These are phyloP conservation scores for Rutidosis leptorrhynchoides DNA, from an alignment of 129 eudicot species.

Conservation along the genomic window DNA sequence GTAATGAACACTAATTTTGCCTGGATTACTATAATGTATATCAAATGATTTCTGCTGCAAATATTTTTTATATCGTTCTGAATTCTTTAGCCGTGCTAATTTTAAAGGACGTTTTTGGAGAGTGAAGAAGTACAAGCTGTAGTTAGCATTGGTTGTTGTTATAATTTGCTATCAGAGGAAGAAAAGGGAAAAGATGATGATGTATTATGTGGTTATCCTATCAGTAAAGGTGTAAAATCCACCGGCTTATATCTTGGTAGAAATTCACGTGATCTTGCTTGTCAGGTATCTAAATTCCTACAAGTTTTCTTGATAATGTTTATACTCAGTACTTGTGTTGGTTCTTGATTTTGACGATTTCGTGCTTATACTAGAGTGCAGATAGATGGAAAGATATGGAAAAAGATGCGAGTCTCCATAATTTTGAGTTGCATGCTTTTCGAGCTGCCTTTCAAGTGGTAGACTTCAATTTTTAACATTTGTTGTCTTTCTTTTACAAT, in stretches of 20 bases:
- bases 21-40: neutral
- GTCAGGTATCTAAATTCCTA: slow-evolving; percentile 56
- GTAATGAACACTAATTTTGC: slow-evolving; percentile 28
- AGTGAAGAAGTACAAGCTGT: slow-evolving; percentile 67
- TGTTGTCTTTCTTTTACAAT: neutral
- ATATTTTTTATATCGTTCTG: neutral
- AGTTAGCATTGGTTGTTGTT: slow-evolving; percentile 88
- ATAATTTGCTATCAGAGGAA: slow-evolving; percentile 83
- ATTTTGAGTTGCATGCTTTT: slow-evolving; percentile 92
- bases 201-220: slow-evolving; percentile 55
- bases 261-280: slow-evolving; percentile 89
- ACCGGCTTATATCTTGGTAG: too few species aligned
- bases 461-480: neutral
- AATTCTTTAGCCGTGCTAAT: slow-evolving; percentile 5
- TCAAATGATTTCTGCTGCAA: slow-evolving; percentile 4
- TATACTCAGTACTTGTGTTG: neutral
- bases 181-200: slow-evolving; percentile 26
- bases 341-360: neutral
- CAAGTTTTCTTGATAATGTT: neutral
- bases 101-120: slow-evolving; percentile 66
- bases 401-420: slow-evolving; percentile 62
- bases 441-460: slow-evolving; percentile 97
- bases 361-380: slow-evolving; percentile 57
- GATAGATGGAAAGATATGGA: slow-evolving; percentile 81
- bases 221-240: slow-evolving; percentile 61